Evolutionary conservation across 371 early-diverging fungal genomes (phyloP).

Genomic region (Lichtheimia corymbifera): DNA sequence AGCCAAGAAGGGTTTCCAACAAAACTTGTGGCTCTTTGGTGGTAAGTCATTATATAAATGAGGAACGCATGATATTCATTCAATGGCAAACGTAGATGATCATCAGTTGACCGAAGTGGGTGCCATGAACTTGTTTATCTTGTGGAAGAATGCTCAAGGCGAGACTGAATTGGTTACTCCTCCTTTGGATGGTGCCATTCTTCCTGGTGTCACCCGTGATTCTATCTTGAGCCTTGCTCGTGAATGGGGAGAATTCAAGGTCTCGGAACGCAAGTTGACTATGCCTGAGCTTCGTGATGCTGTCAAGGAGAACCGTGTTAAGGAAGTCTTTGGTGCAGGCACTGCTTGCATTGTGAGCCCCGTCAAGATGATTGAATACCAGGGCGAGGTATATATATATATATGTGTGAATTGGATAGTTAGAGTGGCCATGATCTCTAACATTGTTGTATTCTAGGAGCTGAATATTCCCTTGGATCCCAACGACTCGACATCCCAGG

Average conservation of each 20-base stretch:
- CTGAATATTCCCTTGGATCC: constrained; percentile 89
- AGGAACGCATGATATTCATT: neutral
- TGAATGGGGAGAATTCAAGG: constrained; percentile 90
- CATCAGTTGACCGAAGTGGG: constrained; percentile 94
- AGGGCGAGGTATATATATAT: constrained; percentile 53
- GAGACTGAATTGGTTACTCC: constrained; percentile 89
- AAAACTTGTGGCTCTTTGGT: constrained; percentile 95
- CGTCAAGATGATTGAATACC: constrained; percentile 82
- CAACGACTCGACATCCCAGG: constrained; percentile 73
- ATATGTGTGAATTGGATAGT: neutral
- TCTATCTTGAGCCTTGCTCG: constrained; percentile 84
- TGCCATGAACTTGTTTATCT: constrained; percentile 94
- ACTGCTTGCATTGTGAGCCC: constrained; percentile 96
- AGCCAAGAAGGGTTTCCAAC: constrained; percentile 83
- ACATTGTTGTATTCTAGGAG: constrained; percentile 30
- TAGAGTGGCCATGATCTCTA: neutral
- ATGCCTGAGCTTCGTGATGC: constrained; percentile 85
- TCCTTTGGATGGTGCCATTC: constrained; percentile 92
- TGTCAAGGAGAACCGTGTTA: constrained; percentile 65
- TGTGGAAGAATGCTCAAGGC: constrained; percentile 79
- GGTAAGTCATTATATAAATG: constrained; percentile 13
- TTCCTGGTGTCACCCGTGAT: constrained; percentile 97
- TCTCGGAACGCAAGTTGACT: constrained; percentile 81
- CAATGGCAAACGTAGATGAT: constrained; percentile 36
- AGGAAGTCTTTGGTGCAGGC: constrained; percentile 92